Evolutionary conservation across 768 basidiomycete genomes (phyloP), one percentile per base, ranked within the genome.

Genomic region (Lenzites betulinus): DNA sequence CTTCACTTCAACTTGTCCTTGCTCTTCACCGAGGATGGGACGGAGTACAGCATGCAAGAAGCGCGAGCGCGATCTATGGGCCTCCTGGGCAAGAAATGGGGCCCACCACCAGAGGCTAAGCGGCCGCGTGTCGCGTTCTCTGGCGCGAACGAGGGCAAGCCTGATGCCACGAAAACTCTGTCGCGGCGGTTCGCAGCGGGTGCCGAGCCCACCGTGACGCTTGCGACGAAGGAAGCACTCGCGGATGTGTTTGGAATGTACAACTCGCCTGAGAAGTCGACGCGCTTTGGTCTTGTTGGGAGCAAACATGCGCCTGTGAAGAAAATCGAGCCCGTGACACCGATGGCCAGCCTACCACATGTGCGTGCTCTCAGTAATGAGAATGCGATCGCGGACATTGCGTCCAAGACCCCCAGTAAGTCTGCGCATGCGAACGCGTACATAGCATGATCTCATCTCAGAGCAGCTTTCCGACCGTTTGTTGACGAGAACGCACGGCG

Each of bases 231-330:
- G 72, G 92, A 93, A 64, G 97, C 97, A 3, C 80, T 97, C 35
- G 90, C 86, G 13, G 94, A 98, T 69, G 93, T 98, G 42, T 94
- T 95, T 75, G 90, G 88, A 53, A 94, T 98, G 89, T 98, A 95
- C 71, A 96, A 97, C 71, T 92, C 90, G 9, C 91, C 91, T 2
- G 90, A 92, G 62, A 91, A 87, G 75, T 88, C 88, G 0, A 79
- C 80, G 46, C 84, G 81, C 51, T 73, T 80, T 25, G 66, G 77
- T 16, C 70, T 70, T n/a, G 66, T 73, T 9, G 88, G 89, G 23
- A 89, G 85, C 66, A 90, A 90, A 68, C 83, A 90, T 69, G 88
- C 87, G 0, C 88, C 88, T 33, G 76, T 90, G 33, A 83, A 79
- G 71, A 87, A 83, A 68, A 75, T 92, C 22, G 87, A 89, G 44